Percentiles rank a stretch among this genome's conserved stretches.
These are phyloP conservation scores for Fraxinus greggii DNA, from an alignment of 305 asterid genomes.

Conservation along the genomic window DNA sequence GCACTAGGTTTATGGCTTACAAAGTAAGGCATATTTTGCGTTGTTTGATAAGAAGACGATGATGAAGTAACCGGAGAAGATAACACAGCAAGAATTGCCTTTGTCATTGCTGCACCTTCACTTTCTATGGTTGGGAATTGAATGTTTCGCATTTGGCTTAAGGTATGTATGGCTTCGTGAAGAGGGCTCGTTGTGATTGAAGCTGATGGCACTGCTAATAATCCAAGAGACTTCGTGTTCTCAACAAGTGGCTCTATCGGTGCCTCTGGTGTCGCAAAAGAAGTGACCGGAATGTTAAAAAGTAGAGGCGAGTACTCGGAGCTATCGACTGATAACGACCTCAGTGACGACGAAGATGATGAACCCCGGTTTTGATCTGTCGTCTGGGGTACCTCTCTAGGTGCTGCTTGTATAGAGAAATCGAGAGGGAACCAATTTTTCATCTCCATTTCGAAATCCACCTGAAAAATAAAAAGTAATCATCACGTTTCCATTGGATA, in stretches of 20 bases:
- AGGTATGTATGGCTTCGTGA: slow-evolving; percentile 22
- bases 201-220: background rate
- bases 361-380: slow-evolving; percentile 35
- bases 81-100: slow-evolving; percentile 58
- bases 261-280: slow-evolving; percentile 20
- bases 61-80: slow-evolving; percentile 37
- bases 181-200: slow-evolving; percentile 14
- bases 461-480: slow-evolving; percentile 29
- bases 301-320: slow-evolving; percentile 46
- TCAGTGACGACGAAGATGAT: slow-evolving; percentile 58
- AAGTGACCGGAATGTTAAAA: slow-evolving; percentile 30
- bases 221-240: background rate
- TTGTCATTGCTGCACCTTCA: slow-evolving; percentile 52
- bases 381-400: slow-evolving; percentile 16
- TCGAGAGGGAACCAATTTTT: slow-evolving; percentile 36
- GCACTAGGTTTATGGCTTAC: slow-evolving; percentile 34
- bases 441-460: slow-evolving; percentile 51
- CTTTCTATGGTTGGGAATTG: slow-evolving; percentile 45
- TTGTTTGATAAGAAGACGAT: slow-evolving; percentile 18
- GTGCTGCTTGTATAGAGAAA: slow-evolving; percentile 27
- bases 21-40: slow-evolving; percentile 15
- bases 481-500: background rate
- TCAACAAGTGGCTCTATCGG: slow-evolving; percentile 9
- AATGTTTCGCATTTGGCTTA: slow-evolving; percentile 30
- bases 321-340: slow-evolving; percentile 66